A percentile compares a stretch with the other conserved stretches of the same genome.
These are phyloP conservation scores for Syncephalastrum racemosum DNA, from an alignment of 371 early-diverging fungal genomes.

Conservation along the genomic window DNA sequence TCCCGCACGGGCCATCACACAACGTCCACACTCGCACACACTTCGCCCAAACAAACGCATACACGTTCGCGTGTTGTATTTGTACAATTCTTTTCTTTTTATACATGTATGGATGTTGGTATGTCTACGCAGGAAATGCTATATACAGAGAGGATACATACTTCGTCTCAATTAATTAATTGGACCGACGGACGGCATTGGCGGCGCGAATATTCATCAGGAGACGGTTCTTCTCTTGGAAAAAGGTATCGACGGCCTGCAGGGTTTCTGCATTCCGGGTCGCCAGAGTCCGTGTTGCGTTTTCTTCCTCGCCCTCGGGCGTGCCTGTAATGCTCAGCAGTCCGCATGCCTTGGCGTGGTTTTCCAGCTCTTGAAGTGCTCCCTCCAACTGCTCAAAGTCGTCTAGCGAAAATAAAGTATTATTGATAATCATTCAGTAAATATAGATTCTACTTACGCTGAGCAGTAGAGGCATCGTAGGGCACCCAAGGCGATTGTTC, in stretches of 20 bases:
- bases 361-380: slow-evolving; percentile 31
- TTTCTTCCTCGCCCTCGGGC: slow-evolving; percentile 11
- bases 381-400: slow-evolving; percentile 38
- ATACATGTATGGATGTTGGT: too few relatives aligned
- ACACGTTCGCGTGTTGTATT: too few relatives aligned
- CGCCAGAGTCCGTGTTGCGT: slow-evolving; percentile 35
- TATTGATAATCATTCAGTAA: background rate
- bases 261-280: slow-evolving; percentile 43
- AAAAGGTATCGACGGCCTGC: slow-evolving; percentile 39
- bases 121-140: too few relatives aligned
- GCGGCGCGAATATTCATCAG: slow-evolving; percentile 43
- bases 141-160: too few relatives aligned
- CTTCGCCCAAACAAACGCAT: too few relatives aligned
- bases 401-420: slow-evolving; percentile 16
- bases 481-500: slow-evolving; percentile 37
- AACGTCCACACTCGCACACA: background rate
- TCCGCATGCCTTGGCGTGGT: slow-evolving; percentile 40
- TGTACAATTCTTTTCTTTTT: too few relatives aligned
- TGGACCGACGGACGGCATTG: slow-evolving; percentile 21
- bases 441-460: slow-evolving; percentile 20
- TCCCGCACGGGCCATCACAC: too few relatives aligned
- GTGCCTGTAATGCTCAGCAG: slow-evolving; percentile 44
- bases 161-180: background rate
- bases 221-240: slow-evolving; percentile 41
- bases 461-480: slow-evolving; percentile 31